Evolutionary conservation across 305 asterid species (phyloP).

Genomic region (Fraxinus floribunda): DNA sequence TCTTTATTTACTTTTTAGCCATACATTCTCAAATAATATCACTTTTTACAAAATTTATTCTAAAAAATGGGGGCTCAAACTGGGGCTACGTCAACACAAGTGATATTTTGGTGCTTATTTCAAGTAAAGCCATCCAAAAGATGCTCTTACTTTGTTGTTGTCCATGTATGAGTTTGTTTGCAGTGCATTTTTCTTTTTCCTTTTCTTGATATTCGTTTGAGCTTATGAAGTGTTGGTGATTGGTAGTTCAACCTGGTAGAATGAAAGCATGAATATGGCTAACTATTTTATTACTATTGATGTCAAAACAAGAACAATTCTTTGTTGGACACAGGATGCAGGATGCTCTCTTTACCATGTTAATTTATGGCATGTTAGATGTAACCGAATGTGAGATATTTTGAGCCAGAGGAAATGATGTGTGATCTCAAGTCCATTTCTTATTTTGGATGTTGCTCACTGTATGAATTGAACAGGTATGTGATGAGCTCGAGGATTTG

Average conservation of each 20-base stretch:
- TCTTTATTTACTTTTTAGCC: not conserved
- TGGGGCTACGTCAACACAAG: not conserved
- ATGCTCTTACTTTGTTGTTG: not conserved
- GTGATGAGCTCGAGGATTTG: conserved; percentile 93
- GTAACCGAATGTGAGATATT: not conserved
- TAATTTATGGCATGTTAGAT: not conserved
- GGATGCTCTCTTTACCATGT: not conserved
- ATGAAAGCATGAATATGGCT: not conserved
- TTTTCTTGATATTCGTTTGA: not conserved
- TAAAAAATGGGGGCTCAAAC: not conserved
- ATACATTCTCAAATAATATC: not conserved
- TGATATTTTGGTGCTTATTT: not conserved
- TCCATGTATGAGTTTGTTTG: not conserved
- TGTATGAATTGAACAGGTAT: conserved; percentile 43
- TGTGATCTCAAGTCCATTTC: not conserved
- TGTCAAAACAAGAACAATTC: not conserved
- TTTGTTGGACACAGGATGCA: not conserved
- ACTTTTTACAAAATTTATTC: not conserved
- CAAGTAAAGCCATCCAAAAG: not conserved
- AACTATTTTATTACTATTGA: not conserved
- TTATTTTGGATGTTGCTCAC: not conserved
- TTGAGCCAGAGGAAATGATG: not conserved
- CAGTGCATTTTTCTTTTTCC: not conserved
- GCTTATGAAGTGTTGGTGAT: not conserved
- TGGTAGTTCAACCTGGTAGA: not conserved